phyloP scores from a whole-genome alignment of 345 rosid genomes.

The Balakata baccata region DNA sequence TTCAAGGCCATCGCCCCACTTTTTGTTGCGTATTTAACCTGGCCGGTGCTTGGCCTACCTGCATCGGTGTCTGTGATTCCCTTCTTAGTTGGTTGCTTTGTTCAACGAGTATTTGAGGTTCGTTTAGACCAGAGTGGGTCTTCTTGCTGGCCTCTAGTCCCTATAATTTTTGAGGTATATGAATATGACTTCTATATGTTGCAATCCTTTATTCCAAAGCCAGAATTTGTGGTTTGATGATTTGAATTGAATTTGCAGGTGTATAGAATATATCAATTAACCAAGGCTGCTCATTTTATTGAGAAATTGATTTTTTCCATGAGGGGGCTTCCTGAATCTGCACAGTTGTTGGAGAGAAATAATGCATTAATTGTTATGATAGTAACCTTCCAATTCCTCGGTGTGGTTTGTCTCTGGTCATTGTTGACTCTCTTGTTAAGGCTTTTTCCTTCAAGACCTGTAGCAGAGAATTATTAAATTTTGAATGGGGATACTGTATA shows the following conservation, averaged over 20 bases:
- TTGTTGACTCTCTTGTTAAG: conserved; percentile 68
- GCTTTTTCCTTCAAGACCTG: conserved; percentile 85
- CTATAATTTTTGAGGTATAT: conserved; percentile 73
- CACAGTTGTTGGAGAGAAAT: conserved; percentile 46
- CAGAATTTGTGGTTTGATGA: conserved; percentile 17
- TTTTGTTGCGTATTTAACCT: conserved; percentile 51
- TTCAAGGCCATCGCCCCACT: conserved; percentile 61
- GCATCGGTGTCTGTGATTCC: conserved; percentile 67
- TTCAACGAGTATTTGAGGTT: conserved; percentile 61
- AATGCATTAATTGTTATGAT: conserved; percentile 61
- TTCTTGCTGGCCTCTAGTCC: conserved; percentile 82
- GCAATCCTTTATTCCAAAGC: conserved; percentile 5
- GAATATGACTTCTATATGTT: not conserved
- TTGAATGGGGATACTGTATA: conserved; percentile 7
- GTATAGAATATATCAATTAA: conserved; percentile 76
- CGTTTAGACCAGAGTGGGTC: conserved; percentile 51
- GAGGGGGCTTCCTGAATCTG: conserved; percentile 52
- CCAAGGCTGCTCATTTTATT: conserved; percentile 62
- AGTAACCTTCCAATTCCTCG: conserved; percentile 63
- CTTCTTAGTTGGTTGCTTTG: conserved; percentile 65
- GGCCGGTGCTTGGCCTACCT: conserved; percentile 68
- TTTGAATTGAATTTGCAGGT: conserved; percentile 45
- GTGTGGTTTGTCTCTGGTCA: conserved; percentile 81
- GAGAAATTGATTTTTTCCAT: conserved; percentile 64
- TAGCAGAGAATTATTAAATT: conserved; percentile 59